These are phyloP conservation scores for Fusarium agapanthi DNA, from an alignment of 2,329 filamentous ascomycete genomes.

Conservation along the genomic window DNA sequence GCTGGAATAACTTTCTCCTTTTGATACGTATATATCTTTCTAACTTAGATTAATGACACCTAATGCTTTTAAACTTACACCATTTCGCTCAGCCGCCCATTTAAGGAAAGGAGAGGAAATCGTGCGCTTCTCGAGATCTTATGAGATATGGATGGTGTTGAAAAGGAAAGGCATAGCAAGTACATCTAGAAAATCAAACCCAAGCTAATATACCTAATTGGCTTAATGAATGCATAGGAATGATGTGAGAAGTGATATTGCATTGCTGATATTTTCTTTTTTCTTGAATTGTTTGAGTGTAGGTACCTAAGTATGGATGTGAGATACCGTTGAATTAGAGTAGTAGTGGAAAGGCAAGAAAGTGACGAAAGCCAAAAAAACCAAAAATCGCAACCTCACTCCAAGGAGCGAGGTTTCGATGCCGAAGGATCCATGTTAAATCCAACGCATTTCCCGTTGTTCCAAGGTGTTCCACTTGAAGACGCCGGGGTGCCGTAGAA, in stretches of 20 bases:
- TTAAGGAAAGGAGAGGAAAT: background rate
- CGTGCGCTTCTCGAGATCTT: background rate
- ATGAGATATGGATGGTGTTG: background rate
- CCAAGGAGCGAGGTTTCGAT: slow-evolving; percentile 1
- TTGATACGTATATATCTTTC: background rate
- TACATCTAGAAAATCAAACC: background rate
- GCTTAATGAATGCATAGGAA: background rate
- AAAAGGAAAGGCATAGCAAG: background rate
- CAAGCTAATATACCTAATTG: background rate
- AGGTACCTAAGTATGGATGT: background rate
- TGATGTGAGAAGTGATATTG: background rate
- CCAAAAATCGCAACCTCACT: slow-evolving; percentile 4
- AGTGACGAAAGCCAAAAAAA: background rate
- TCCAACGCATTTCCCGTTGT: background rate
- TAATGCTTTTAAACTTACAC: background rate
- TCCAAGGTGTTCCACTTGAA: background rate
- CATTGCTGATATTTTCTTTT: background rate
- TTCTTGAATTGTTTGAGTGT: background rate
- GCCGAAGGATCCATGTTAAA: background rate
- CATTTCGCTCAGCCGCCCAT: too few species aligned
- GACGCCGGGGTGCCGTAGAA: slow-evolving; percentile 5
- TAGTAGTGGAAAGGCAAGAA: background rate
- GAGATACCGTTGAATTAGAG: background rate
- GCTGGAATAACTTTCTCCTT: background rate
- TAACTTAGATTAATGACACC: background rate